Conservation (phyloP, 2,329 filamentous ascomycete species). For the Escovopsis sp. region DNA sequence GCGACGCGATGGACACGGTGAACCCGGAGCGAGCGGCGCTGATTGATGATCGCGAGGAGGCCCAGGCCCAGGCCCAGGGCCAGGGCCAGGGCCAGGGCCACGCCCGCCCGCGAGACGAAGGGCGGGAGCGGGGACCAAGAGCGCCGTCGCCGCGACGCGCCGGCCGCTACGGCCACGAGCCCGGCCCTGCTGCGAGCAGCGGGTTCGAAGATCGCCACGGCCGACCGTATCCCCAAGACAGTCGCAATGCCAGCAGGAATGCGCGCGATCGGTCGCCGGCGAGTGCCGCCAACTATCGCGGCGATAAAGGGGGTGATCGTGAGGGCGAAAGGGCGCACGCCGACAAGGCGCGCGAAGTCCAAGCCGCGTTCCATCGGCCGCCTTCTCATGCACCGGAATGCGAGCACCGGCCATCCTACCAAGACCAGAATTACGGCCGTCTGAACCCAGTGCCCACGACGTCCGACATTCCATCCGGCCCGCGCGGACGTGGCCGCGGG, state of each 20-base stretch:
- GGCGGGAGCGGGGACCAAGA: constrained; percentile 25
- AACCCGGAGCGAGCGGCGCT: constrained; percentile 34
- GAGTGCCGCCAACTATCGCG: constrained; percentile 13
- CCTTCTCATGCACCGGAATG: constrained; percentile 25
- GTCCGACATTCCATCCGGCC: constrained; percentile 38
- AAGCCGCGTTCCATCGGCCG: constrained; percentile 22
- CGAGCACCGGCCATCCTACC: constrained; percentile 36
- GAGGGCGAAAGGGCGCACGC: constrained; percentile 15
- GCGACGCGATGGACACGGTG: constrained; percentile 22
- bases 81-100: too few species aligned
- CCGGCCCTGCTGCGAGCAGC: constrained; percentile 18
- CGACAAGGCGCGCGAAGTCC: constrained; percentile 27
- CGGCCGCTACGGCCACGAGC: constrained; percentile 18
- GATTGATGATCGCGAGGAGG: constrained; percentile 25
- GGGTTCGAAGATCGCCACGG: constrained; percentile 32
- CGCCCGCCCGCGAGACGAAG: constrained; percentile 29
- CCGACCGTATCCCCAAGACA: constrained; percentile 25
- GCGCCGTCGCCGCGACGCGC: constrained; percentile 35
- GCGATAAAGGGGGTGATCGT: constrained; percentile 26
- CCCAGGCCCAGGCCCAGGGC: too few species aligned
- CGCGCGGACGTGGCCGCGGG: constrained; percentile 34
- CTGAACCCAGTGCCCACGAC: constrained; percentile 37
- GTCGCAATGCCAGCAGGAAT: constrained; percentile 17
- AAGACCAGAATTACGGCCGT: constrained; percentile 49
- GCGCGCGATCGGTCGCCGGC: constrained; percentile 18